Conservation (phyloP, 2,329 filamentous ascomycete genomes). For the Microcyclospora tardicrescens region DNA sequence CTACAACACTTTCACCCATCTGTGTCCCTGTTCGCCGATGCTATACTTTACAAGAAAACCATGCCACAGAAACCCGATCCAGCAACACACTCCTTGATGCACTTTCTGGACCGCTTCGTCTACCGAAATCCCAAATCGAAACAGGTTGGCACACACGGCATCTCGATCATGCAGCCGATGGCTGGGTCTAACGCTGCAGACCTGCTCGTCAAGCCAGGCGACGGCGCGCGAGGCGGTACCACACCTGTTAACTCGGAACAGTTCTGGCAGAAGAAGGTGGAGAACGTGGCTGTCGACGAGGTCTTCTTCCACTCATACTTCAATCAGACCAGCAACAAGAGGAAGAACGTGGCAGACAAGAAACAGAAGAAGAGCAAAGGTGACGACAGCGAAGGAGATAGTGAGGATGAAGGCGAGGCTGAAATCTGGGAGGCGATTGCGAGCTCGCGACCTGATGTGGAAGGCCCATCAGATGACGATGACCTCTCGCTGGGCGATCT, state of each 20-base stretch:
- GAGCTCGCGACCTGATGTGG: conserved; percentile 63
- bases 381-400: conserved; percentile 20
- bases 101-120: conserved; percentile 97
- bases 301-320: conserved; percentile 99
- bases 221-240: conserved; percentile 41
- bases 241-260: conserved; percentile 65
- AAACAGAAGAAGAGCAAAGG: conserved; percentile 37
- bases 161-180: conserved; percentile 94
- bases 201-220: conserved; percentile 48
- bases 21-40: conserved; percentile 67
- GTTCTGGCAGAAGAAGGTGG: conserved; percentile 85
- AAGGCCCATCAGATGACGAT: conserved; percentile 47
- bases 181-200: conserved; percentile 48
- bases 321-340: conserved; percentile 46
- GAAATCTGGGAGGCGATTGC: conserved; percentile 90
- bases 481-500: conserved; percentile 41
- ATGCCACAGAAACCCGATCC: conserved; percentile 83
- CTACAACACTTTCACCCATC: conserved; percentile 83
- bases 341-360: conserved; percentile 44
- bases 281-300: conserved; percentile 79
- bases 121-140: conserved; percentile 80
- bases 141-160: conserved; percentile 51
- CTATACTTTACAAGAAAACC: conserved; percentile 54
- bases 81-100: conserved; percentile 76
- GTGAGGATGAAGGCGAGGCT: conserved; percentile 36